These are phyloP conservation scores for Cetraspora pellucida DNA, from an alignment of 192 early-diverging fungal species.

Conservation along the genomic window DNA sequence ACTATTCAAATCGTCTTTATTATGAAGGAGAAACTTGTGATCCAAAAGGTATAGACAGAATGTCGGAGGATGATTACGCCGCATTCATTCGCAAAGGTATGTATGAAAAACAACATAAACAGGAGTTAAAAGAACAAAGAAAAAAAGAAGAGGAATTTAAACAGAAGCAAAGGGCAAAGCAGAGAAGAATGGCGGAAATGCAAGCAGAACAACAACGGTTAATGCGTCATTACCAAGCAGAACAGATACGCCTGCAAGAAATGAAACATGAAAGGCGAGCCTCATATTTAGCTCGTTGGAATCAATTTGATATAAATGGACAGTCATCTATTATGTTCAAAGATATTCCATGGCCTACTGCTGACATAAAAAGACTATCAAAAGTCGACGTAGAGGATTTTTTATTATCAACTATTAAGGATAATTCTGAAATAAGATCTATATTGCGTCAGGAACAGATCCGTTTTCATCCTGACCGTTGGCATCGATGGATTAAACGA, in stretches of 20 bases:
- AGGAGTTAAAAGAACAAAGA: conserved; percentile 4
- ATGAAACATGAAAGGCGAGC: neutral
- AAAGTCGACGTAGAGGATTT: neutral
- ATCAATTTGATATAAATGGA: conserved; percentile 2
- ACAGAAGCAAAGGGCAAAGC: neutral
- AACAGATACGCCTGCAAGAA: too few relatives aligned
- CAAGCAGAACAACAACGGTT: neutral
- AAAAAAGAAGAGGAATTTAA: neutral
- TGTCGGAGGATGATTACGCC: conserved; percentile 20
- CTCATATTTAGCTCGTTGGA: neutral
- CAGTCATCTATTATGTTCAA: neutral
- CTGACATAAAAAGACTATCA: neutral
- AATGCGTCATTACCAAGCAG: neutral
- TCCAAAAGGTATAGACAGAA: neutral
- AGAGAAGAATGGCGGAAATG: neutral
- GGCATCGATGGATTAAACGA: neutral
- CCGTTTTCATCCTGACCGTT: conserved; percentile 11
- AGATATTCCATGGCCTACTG: conserved; percentile 16
- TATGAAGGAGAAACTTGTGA: too few relatives aligned
- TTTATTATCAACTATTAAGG: neutral
- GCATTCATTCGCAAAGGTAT: conserved; percentile 8
- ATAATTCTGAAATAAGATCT: neutral
- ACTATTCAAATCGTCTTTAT: too few relatives aligned
- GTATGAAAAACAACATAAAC: conserved; percentile 8
- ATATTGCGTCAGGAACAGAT: conserved; percentile 15